Conservation (phyloP, 768 basidiomycete species). For the Baorangia bicolor region DNA sequence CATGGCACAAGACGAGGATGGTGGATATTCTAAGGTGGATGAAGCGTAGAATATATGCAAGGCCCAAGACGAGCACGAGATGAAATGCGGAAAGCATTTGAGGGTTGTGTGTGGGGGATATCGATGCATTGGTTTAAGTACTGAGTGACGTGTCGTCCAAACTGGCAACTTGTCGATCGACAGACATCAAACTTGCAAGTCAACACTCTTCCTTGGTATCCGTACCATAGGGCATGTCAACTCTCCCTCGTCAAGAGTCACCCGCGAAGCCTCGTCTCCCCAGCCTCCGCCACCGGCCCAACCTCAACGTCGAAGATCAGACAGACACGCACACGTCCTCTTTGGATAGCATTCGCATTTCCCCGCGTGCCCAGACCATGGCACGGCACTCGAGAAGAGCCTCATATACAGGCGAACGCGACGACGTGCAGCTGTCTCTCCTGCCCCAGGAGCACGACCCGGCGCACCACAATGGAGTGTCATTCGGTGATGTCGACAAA, state of each 20-base stretch:
- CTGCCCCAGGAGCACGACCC: constrained; percentile 55
- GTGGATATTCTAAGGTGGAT: constrained; percentile 35
- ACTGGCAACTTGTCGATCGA: constrained; percentile 5
- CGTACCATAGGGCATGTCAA: constrained; percentile 31
- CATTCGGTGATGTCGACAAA: constrained; percentile 33
- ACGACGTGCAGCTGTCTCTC: constrained; percentile 62
- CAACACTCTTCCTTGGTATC: constrained; percentile 5
- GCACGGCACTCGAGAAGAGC: constrained; percentile 36
- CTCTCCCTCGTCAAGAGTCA: constrained; percentile 23
- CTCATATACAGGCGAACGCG: constrained; percentile 35
- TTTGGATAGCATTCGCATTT: constrained; percentile 56
- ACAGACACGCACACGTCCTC: constrained; percentile 43
- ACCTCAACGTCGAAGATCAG: constrained; percentile 40
- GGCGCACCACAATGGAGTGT: constrained; percentile 36
- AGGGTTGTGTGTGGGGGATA: background rate
- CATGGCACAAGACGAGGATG: constrained; percentile 37
- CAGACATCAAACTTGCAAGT: constrained; percentile 3
- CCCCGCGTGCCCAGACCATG: constrained; percentile 48
- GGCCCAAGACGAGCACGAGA: constrained; percentile 18
- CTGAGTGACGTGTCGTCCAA: constrained; percentile 22
- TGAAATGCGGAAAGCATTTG: constrained; percentile 11
- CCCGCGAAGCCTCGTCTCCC: constrained; percentile 27
- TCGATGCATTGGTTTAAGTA: too few relatives aligned
- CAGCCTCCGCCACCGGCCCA: constrained; percentile 31
- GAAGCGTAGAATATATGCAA: constrained; percentile 34